Conservation (phyloP, 805 yeast genomes). For the Ogataea nonfermentans region DNA sequence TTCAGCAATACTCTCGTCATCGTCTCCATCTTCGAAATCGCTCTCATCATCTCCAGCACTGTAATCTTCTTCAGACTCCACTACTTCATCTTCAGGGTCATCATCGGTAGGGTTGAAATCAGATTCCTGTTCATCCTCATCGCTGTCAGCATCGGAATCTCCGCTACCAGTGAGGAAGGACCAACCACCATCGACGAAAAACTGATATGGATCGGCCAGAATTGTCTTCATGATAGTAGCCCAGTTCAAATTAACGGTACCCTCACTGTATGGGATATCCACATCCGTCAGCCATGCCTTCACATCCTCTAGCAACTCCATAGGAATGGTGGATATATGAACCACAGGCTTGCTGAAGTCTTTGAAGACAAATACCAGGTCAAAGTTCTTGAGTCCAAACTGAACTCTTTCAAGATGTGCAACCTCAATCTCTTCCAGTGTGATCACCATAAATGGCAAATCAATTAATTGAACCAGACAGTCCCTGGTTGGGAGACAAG, state of each 20-base stretch:
- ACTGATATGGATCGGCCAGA: slow-evolving; percentile 88
- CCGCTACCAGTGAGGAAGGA: slow-evolving; percentile 85
- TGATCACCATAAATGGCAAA: slow-evolving; percentile 91
- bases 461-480: slow-evolving; percentile 92
- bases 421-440: slow-evolving; percentile 87
- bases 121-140: slow-evolving; percentile 63
- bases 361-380: slow-evolving; percentile 92
- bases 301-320: slow-evolving; percentile 85
- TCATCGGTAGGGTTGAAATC: slow-evolving; percentile 65
- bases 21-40: slow-evolving; percentile 28
- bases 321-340: slow-evolving; percentile 92
- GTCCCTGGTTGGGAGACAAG: slow-evolving; percentile 95
- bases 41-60: slow-evolving; percentile 27
- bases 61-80: slow-evolving; percentile 32
- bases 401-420: slow-evolving; percentile 97
- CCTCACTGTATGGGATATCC: slow-evolving; percentile 92
- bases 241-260: slow-evolving; percentile 96
- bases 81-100: slow-evolving; percentile 55
- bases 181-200: slow-evolving; percentile 97
- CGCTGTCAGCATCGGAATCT: slow-evolving; percentile 69
- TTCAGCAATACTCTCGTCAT: slow-evolving; percentile 26
- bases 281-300: slow-evolving; percentile 98
- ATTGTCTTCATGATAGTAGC: slow-evolving; percentile 91
- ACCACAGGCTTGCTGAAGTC: slow-evolving; percentile 86
- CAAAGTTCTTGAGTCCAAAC: slow-evolving; percentile 94